These are phyloP conservation scores for Pachysandra terminalis DNA, from an alignment of 164 flowering plant genomes.

Conservation along the genomic window DNA sequence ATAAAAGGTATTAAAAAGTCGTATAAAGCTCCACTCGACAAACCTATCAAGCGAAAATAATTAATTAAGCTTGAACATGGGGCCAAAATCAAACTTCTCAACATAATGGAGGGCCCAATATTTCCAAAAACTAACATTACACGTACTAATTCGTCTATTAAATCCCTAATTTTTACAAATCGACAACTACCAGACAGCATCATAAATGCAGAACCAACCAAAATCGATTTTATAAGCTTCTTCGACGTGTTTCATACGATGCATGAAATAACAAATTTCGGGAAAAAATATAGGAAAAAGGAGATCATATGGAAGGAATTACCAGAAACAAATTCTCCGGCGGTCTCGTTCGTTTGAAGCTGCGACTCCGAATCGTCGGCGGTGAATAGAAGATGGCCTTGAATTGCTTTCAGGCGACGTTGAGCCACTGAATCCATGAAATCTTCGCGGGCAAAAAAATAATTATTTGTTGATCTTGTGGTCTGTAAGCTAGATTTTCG, in stretches of 20 bases:
- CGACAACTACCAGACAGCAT: not conserved
- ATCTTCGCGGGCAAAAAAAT: not conserved
- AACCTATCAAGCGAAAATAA: too few species aligned
- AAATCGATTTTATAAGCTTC: not conserved
- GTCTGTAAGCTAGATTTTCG: too few species aligned
- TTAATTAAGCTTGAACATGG: too few species aligned
- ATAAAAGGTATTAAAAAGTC: too few species aligned
- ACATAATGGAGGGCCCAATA: too few species aligned
- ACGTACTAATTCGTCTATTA: not conserved
- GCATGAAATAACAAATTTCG: not conserved
- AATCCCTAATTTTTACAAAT: too few species aligned
- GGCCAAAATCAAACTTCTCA: not conserved
- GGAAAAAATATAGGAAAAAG: not conserved
- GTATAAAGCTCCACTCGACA: too few species aligned
- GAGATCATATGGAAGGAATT: not conserved
- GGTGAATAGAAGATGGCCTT: conserved; percentile 26
- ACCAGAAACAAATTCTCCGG: conserved; percentile 39
- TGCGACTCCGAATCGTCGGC: conserved; percentile 11
- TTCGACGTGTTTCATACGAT: not conserved
- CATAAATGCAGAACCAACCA: too few species aligned
- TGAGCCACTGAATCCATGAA: conserved; percentile 34
- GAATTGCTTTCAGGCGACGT: conserved; percentile 39
- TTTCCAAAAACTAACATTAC: not conserved
- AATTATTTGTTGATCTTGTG: too few species aligned
- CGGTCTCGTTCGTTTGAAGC: conserved; percentile 18